These are phyloP conservation scores for Mortierella sp. DNA, from an alignment of 371 early-diverging fungal species.

Conservation along the genomic window DNA sequence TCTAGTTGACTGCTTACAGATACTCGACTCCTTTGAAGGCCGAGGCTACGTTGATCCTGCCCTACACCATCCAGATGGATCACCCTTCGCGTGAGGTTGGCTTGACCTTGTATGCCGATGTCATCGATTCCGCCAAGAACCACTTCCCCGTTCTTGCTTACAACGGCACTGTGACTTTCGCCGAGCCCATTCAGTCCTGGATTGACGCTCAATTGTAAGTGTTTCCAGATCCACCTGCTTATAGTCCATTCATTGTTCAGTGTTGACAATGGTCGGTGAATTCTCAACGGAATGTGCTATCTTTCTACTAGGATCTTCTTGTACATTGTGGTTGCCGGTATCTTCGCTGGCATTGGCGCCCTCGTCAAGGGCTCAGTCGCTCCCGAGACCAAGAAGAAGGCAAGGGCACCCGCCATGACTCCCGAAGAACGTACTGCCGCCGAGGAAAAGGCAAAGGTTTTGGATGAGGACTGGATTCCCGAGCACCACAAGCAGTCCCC, in stretches of 20 bases:
- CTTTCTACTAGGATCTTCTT: slow-evolving; percentile 37
- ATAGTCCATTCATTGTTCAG: no score
- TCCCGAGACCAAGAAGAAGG: slow-evolving; percentile 41
- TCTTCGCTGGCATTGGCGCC: slow-evolving; percentile 42
- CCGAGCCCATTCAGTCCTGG: slow-evolving; percentile 49
- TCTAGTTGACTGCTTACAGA: slow-evolving; percentile 49
- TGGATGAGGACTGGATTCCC: slow-evolving; percentile 56
- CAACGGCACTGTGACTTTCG: slow-evolving; percentile 52
- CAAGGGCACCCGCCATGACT: slow-evolving; percentile 48
- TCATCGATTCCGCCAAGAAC: slow-evolving; percentile 45
- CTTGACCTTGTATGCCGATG: slow-evolving; percentile 49
- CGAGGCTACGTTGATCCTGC: slow-evolving; percentile 38
- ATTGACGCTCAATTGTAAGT: slow-evolving; percentile 46
- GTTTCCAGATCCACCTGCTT: not conserved
- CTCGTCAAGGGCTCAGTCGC: slow-evolving; percentile 45
- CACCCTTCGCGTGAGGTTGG: slow-evolving; percentile 43
- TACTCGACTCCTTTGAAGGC: slow-evolving; percentile 48
- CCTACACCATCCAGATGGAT: slow-evolving; percentile 51
- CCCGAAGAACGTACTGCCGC: slow-evolving; percentile 53
- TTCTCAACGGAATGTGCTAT: not conserved
- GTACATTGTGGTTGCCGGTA: slow-evolving; percentile 46
- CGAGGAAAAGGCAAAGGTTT: slow-evolving; percentile 45
- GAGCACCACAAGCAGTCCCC: slow-evolving; percentile 57
- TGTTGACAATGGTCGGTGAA: not conserved
- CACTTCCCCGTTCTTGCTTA: slow-evolving; percentile 48